phyloP scores from a whole-genome alignment of 1,284 basidiomycete species.

The Cystobasidium slooffiae region DNA sequence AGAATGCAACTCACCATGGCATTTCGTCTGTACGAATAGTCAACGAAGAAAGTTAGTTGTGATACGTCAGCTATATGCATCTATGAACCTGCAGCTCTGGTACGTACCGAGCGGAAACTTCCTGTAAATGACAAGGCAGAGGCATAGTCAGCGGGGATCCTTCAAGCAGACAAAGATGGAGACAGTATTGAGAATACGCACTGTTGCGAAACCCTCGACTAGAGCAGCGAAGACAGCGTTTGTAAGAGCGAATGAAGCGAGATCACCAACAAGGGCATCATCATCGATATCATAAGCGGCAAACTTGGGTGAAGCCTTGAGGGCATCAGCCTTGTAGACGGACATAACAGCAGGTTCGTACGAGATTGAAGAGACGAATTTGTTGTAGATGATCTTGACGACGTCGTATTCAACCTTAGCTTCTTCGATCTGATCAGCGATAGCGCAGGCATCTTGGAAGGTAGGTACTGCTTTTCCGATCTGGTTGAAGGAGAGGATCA shows the following conservation, averaged over 20 bases:
- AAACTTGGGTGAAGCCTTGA: constrained; percentile 67
- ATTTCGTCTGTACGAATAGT: constrained; percentile 67
- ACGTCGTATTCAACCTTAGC: constrained; percentile 86
- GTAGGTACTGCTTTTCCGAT: constrained; percentile 97
- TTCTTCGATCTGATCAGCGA: constrained; percentile 91
- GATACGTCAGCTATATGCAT: background rate
- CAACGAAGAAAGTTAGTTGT: background rate
- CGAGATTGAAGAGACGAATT: constrained; percentile 74
- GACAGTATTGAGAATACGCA: constrained; percentile 67
- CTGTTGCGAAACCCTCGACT: constrained; percentile 93
- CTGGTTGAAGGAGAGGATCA: constrained; percentile 91
- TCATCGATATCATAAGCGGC: constrained; percentile 84
- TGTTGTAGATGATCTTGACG: constrained; percentile 87
- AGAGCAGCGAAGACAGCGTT: constrained; percentile 95
- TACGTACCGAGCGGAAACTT: constrained; percentile 54
- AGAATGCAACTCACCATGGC: constrained; percentile 68
- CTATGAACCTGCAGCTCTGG: background rate
- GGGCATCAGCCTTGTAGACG: constrained; percentile 77
- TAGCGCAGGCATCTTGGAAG: constrained; percentile 90
- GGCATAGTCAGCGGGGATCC: background rate
- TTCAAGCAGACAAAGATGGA: background rate
- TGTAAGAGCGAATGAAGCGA: constrained; percentile 93
- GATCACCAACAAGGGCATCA: constrained; percentile 82
- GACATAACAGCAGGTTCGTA: constrained; percentile 81
- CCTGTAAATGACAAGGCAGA: background rate